phyloP scores from a whole-genome alignment of 139 green algal genomes.

The Pycnococcus provasolii region DNA sequence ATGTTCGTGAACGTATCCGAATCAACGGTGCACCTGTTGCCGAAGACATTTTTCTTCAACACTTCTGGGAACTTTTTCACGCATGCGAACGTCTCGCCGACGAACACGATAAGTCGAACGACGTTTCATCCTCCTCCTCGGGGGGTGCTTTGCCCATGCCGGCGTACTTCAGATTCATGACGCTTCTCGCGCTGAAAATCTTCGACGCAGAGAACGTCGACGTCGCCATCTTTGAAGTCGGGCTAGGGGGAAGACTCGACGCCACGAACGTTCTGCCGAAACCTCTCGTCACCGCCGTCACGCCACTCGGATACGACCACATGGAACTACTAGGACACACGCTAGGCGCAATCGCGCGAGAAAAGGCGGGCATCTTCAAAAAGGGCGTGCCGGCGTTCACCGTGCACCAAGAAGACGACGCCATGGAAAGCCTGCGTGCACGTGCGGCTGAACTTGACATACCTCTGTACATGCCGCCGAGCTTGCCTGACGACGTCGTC shows the following conservation, averaged over 20 bases:
- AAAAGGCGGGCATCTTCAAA: slow-evolving; percentile 93
- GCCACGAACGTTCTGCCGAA: slow-evolving; percentile 70
- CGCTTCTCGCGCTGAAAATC: slow-evolving; percentile 63
- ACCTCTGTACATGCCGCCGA: not conserved
- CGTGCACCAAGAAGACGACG: slow-evolving; percentile 13
- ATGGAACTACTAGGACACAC: slow-evolving; percentile 89
- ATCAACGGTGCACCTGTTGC: no score
- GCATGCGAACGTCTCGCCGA: no score
- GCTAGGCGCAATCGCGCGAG: slow-evolving; percentile 73
- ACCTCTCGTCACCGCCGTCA: slow-evolving; percentile 61
- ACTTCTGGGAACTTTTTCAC: no score
- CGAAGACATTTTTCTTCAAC: no score
- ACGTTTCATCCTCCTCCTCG: not conserved
- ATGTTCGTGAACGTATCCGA: no score
- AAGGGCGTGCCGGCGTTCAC: slow-evolving; percentile 51
- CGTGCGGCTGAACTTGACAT: slow-evolving; percentile 33
- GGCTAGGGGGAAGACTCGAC: slow-evolving; percentile 86
- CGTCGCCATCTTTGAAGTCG: slow-evolving; percentile 83
- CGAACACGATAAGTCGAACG: not conserved
- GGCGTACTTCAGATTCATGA: slow-evolving; percentile 89
- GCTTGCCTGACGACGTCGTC: slow-evolving; percentile 1
- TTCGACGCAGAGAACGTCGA: slow-evolving; percentile 52
- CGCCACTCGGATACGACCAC: slow-evolving; percentile 86
- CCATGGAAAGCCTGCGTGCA: slow-evolving; percentile 10
- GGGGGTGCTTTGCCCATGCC: slow-evolving; percentile 51